These are phyloP conservation scores for Favolaschia claudopus DNA, from an alignment of 768 basidiomycete species.

Conservation along the genomic window DNA sequence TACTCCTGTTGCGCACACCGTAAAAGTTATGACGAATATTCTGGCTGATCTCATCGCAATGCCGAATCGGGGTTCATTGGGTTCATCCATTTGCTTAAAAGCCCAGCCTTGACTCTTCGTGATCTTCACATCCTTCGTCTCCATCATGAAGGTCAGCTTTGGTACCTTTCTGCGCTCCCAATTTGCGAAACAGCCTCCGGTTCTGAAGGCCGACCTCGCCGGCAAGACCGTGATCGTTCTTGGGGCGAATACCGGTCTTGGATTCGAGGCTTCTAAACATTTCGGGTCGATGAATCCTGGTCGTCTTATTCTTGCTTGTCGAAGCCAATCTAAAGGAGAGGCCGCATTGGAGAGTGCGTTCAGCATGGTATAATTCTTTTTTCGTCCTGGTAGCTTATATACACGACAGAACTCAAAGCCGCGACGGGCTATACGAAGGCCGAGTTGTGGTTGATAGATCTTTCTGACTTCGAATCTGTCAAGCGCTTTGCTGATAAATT, in stretches of 20 bases:
- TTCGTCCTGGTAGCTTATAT: neutral
- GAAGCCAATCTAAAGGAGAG: conserved; percentile 43
- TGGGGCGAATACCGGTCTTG: conserved; percentile 59
- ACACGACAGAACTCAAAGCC: conserved; percentile 34
- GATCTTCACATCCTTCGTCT: no score
- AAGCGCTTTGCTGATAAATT: conserved; percentile 44
- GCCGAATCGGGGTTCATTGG: no score
- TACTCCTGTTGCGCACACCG: no score
- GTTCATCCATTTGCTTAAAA: no score
- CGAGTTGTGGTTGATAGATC: conserved; percentile 52
- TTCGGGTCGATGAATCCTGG: conserved; percentile 53
- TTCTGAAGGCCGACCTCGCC: conserved; percentile 45
- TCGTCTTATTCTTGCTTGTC: conserved; percentile 48
- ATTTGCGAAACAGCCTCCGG: conserved; percentile 28
- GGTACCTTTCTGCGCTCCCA: neutral
- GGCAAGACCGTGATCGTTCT: conserved; percentile 58
- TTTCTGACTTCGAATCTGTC: conserved; percentile 50
- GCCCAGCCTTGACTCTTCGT: no score
- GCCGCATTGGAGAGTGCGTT: conserved; percentile 44
- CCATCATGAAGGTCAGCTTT: neutral
- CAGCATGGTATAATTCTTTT: neutral
- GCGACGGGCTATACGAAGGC: conserved; percentile 43
- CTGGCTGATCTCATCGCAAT: no score
- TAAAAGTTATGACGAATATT: no score
- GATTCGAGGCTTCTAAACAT: conserved; percentile 55